These are phyloP conservation scores for Aspergillus hancockii DNA, from an alignment of 495 filamentous ascomycete genomes.

Conservation along the genomic window DNA sequence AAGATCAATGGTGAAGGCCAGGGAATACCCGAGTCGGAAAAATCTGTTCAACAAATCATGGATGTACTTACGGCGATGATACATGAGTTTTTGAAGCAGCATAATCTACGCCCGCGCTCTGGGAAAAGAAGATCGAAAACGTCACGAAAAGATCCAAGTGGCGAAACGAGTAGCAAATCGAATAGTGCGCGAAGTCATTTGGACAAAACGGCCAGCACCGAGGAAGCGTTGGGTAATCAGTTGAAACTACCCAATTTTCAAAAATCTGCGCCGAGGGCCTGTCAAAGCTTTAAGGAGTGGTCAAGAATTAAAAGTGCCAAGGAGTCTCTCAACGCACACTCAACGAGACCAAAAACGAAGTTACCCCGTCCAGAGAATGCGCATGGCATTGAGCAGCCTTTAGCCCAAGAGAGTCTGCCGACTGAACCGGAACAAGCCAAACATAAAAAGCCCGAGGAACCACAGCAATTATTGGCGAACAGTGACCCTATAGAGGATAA, in stretches of 20 bases:
- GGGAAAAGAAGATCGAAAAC: slow-evolving; percentile 19
- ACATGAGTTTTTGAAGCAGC: slow-evolving; percentile 66
- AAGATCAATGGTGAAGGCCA: slow-evolving; percentile 20
- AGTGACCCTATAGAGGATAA: background rate
- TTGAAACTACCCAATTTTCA: slow-evolving; percentile 40
- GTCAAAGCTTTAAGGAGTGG: slow-evolving; percentile 58
- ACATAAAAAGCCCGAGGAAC: background rate
- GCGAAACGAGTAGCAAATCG: background rate
- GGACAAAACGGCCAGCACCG: slow-evolving; percentile 13
- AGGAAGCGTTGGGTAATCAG: slow-evolving; percentile 27
- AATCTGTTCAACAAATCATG: slow-evolving; percentile 51
- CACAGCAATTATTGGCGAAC: background rate
- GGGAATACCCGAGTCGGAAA: slow-evolving; percentile 42
- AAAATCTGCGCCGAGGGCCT: slow-evolving; percentile 16
- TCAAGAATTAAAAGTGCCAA: slow-evolving; percentile 66
- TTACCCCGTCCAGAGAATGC: background rate
- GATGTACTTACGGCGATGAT: slow-evolving; percentile 65
- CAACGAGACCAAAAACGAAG: background rate
- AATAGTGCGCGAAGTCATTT: slow-evolving; percentile 1
- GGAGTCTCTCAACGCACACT: background rate
- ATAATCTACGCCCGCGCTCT: slow-evolving; percentile 59
- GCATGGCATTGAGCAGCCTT: background rate
- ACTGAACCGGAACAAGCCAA: background rate
- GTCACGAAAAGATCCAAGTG: background rate
- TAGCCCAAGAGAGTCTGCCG: background rate